Conservation (phyloP, 345 rosid species). For the Syzygium aromaticum region DNA sequence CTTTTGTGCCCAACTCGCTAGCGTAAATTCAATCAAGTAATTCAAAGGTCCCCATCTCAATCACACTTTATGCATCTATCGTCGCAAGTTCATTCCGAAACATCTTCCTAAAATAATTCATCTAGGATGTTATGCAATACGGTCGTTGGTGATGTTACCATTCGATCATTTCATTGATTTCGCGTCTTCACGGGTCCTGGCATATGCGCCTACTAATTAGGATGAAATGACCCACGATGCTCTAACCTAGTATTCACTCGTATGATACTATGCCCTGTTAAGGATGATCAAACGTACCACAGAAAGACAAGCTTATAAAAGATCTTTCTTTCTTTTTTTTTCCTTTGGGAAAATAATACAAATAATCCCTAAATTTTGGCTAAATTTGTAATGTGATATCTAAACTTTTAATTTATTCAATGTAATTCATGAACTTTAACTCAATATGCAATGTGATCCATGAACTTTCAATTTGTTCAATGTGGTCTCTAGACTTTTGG, state of each 20-base stretch:
- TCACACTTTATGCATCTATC: no score
- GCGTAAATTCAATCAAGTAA: not conserved
- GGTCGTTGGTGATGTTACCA: rapidly evolving
- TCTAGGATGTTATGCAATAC: not conserved
- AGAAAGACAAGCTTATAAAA: not conserved
- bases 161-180: not conserved
- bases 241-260: not conserved
- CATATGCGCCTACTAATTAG: not conserved
- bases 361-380: no score
- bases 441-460: no score
- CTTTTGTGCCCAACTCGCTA: not conserved
- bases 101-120: no score
- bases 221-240: not conserved
- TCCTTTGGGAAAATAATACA: no score
- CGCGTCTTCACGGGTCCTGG: rapidly evolving
- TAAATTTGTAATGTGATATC: no score
- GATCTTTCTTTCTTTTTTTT: not conserved
- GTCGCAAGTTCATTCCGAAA: not conserved
- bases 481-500: no score
- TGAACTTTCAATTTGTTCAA: no score
- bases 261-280: not conserved
- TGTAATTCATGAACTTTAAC: no score
- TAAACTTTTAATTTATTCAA: no score
- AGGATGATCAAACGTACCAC: not conserved
- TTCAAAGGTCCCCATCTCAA: rapidly evolving